Evolutionary conservation across 2,329 filamentous ascomycete species (phyloP).

Genomic region (Nothopassalora personata): DNA sequence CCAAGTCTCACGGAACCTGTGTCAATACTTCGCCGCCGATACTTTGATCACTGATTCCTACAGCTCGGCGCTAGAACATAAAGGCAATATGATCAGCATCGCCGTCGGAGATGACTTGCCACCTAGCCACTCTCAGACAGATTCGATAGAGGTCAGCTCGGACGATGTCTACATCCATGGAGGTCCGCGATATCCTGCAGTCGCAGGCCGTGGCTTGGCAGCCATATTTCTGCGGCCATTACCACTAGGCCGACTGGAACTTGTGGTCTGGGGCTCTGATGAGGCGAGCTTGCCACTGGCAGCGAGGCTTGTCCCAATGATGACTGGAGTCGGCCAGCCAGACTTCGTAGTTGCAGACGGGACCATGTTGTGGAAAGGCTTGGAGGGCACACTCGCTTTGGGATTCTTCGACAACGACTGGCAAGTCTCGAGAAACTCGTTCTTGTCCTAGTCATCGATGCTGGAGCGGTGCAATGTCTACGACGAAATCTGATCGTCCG

Average conservation of each 20-base stretch:
- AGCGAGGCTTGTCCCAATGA: slow-evolving; percentile 49
- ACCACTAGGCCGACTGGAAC: slow-evolving; percentile 44
- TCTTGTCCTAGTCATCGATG: slow-evolving; percentile 29
- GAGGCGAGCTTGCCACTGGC: slow-evolving; percentile 44
- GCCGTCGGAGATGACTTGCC: slow-evolving; percentile 29
- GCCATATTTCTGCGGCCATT: slow-evolving; percentile 51
- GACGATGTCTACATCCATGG: slow-evolving; percentile 9
- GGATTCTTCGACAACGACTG: slow-evolving; percentile 54
- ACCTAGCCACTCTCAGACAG: slow-evolving; percentile 16
- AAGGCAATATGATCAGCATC: slow-evolving; percentile 45
- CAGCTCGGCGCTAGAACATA: slow-evolving; percentile 7
- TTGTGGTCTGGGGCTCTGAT: slow-evolving; percentile 54
- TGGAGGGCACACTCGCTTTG: slow-evolving; percentile 49
- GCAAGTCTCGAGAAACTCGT: slow-evolving; percentile 47
- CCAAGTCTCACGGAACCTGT: slow-evolving; percentile 53
- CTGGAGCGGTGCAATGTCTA: not conserved
- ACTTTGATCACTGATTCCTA: slow-evolving; percentile 35
- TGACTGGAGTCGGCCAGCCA: slow-evolving; percentile 54
- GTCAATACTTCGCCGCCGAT: slow-evolving; percentile 55
- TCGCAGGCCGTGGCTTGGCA: slow-evolving; percentile 34
- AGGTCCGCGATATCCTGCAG: slow-evolving; percentile 3
- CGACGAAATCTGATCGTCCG: not conserved
- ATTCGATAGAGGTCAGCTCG: slow-evolving; percentile 29
- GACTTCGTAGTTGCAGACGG: slow-evolving; percentile 50
- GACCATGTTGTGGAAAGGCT: slow-evolving; percentile 47